phyloP scores from a whole-genome alignment of 495 filamentous ascomycete genomes.

The Neurospora terricola region DNA sequence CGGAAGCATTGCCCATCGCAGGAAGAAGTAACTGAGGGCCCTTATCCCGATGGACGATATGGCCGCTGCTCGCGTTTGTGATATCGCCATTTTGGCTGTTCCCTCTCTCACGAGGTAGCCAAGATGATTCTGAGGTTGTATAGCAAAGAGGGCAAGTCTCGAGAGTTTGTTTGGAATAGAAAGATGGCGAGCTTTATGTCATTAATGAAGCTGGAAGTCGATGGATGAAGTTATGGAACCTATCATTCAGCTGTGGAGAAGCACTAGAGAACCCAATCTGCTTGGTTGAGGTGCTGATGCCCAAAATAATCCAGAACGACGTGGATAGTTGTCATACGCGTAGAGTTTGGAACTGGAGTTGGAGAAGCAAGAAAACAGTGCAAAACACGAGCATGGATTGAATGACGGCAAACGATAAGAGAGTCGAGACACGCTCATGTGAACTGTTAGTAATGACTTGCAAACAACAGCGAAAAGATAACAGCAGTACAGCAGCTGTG shows the following conservation, averaged over 20 bases:
- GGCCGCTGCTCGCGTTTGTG: slow-evolving; percentile 21
- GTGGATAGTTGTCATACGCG: not conserved
- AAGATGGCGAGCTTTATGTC: not conserved
- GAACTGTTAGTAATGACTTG: not conserved
- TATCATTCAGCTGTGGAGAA: not conserved
- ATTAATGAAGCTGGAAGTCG: not conserved
- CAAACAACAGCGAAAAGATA: not conserved
- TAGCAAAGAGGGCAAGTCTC: not conserved
- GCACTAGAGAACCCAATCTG: not conserved
- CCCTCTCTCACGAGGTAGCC: not conserved
- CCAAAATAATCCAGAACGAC: not conserved
- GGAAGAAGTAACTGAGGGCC: slow-evolving; percentile 57
- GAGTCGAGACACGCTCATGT: not conserved
- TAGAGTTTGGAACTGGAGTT: not conserved
- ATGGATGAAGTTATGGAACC: not conserved
- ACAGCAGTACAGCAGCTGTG: not conserved
- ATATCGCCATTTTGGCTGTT: slow-evolving; percentile 11
- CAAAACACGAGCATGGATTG: not conserved
- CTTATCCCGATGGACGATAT: slow-evolving; percentile 50
- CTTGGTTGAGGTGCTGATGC: not conserved
- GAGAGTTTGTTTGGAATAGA: not conserved
- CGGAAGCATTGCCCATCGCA: slow-evolving; percentile 65
- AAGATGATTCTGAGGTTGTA: not conserved
- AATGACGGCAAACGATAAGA: not conserved
- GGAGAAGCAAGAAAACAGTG: not conserved